phyloP scores from a whole-genome alignment of 2,329 filamentous ascomycete species.

The Aureobasidium uvarum region DNA sequence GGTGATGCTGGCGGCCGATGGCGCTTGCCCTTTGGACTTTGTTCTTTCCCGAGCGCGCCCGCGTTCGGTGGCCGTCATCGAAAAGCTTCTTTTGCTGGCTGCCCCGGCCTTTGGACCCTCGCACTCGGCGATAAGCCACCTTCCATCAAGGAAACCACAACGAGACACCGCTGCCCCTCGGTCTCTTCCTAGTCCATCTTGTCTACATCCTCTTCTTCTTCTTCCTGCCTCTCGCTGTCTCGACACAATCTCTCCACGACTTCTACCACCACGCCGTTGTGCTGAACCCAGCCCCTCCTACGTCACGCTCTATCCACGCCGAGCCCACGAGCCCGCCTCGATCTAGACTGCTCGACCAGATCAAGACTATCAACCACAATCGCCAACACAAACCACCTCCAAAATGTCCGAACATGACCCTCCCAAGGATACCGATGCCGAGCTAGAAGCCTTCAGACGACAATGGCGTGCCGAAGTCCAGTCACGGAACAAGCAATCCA shows the following conservation, averaged over 20 bases:
- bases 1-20: not conserved
- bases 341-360: not conserved
- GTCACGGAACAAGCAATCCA: constrained; percentile 45
- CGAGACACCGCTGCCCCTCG: not conserved
- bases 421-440: constrained; percentile 50
- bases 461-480: constrained; percentile 82
- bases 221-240: not conserved
- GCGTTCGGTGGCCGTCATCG: not conserved
- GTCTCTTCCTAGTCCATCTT: not conserved
- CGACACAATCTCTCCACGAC: not conserved
- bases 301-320: not conserved
- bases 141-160: not conserved
- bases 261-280: not conserved
- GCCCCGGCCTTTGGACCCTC: not conserved
- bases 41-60: constrained; percentile 2
- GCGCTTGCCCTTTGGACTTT: not conserved
- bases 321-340: not conserved
- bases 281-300: not conserved
- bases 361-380: constrained; percentile 6
- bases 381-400: not conserved
- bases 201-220: not conserved
- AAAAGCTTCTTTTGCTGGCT: not conserved
- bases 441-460: constrained; percentile 81
- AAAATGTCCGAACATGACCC: not conserved
- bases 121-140: not conserved